phyloP scores from a whole-genome alignment of 116 monocot genomes.

The Dioscorea cayenensis region DNA sequence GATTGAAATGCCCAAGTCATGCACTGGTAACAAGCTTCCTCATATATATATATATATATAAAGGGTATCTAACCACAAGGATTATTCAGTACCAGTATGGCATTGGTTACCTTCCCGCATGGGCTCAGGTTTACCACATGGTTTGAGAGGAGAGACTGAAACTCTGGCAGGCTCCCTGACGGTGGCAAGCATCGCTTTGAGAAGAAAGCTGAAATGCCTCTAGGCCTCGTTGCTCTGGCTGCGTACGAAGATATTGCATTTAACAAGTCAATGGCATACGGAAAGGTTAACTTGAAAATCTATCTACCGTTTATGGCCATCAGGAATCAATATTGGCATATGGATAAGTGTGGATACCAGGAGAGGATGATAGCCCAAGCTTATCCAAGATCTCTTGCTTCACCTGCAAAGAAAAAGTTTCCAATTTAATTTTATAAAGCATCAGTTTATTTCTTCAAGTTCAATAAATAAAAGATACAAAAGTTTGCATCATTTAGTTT shows the following conservation, averaged over 20 bases:
- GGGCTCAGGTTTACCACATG: conserved; percentile 6
- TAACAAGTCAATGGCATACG: neutral
- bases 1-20: too few relatives aligned
- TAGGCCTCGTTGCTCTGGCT: conserved; percentile 24
- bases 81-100: too few relatives aligned
- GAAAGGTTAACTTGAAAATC: neutral
- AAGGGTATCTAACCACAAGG: too few relatives aligned
- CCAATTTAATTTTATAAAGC: neutral
- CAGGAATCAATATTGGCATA: neutral
- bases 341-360: conserved; percentile 27
- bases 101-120: too few relatives aligned
- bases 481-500: neutral
- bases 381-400: conserved; percentile 62
- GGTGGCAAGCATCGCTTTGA: conserved; percentile 70
- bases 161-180: conserved; percentile 8
- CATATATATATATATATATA: too few relatives aligned
- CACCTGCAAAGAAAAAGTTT: conserved; percentile 30
- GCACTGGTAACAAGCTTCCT: too few relatives aligned
- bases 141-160: conserved; percentile 13
- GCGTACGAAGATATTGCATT: neutral
- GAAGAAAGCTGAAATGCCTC: conserved; percentile 60
- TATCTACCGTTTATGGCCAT: neutral
- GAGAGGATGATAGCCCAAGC: conserved; percentile 41
- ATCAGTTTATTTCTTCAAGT: neutral
- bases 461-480: neutral